Percentiles rank a stretch among this genome's conserved stretches.
Conservation (phyloP, 805 yeast species). For the Starmerella floris region DNA sequence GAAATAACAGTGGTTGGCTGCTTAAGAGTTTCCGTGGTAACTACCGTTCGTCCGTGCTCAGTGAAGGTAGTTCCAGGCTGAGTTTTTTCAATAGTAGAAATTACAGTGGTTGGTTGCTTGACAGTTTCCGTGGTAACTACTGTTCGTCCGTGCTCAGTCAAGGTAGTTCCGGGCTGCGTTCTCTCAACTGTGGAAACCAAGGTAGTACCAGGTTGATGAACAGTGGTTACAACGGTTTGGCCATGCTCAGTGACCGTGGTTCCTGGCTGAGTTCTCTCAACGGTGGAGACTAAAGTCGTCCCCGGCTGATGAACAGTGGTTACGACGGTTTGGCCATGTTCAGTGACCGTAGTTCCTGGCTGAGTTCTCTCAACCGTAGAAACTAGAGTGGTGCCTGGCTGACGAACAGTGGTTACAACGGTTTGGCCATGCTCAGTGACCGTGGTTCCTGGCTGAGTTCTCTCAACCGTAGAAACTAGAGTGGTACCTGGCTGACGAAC, state of each 20-base stretch:
- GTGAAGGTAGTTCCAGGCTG: slow-evolving; percentile 7
- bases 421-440: slow-evolving; percentile 12
- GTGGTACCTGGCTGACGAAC: too few relatives aligned
- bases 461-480: slow-evolving; percentile 6
- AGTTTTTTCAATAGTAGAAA: slow-evolving; percentile 15
- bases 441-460: slow-evolving; percentile 14
- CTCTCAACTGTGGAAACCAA: slow-evolving; percentile 3
- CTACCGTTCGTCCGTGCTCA: too few relatives aligned
- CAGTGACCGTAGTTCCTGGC: slow-evolving; percentile 12
- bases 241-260: slow-evolving; percentile 10
- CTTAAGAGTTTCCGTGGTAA: background rate
- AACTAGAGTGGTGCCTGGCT: too few relatives aligned
- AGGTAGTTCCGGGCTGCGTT: slow-evolving; percentile 12
- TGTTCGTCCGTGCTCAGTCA: too few relatives aligned
- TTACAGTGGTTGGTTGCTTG: slow-evolving; percentile 10
- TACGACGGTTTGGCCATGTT: too few relatives aligned
- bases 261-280: slow-evolving; percentile 13
- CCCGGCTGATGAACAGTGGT: too few relatives aligned
- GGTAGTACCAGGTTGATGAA: too few relatives aligned
- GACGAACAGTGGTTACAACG: too few relatives aligned
- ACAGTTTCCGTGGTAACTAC: too few relatives aligned
- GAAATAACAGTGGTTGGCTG: too few relatives aligned
- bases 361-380: slow-evolving; percentile 7
- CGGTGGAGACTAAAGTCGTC: background rate
- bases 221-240: too few relatives aligned